Conservation (phyloP, 257 asterid species). For the Nicotiana knightiana region DNA sequence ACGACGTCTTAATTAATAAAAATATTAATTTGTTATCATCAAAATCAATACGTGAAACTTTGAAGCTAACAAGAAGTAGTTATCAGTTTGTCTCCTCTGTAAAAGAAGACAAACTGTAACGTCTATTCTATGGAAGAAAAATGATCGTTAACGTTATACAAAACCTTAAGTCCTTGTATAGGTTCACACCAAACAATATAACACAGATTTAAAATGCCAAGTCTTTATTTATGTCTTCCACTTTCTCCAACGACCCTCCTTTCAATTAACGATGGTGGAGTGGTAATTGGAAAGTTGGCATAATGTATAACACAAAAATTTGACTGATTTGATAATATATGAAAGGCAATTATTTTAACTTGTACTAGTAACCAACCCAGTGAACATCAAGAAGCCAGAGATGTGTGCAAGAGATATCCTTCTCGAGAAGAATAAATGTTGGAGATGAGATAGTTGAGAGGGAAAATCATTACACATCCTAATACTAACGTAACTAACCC, state of each 20-base stretch:
- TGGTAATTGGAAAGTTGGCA: background rate
- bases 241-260: background rate
- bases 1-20: too few relatives aligned
- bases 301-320: background rate
- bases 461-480: background rate
- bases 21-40: too few relatives aligned
- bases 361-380: background rate
- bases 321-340: background rate
- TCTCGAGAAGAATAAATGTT: background rate
- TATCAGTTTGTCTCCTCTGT: too few relatives aligned
- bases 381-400: background rate
- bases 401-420: background rate
- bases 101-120: too few relatives aligned
- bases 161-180: background rate
- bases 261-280: background rate
- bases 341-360: background rate
- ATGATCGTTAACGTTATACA: too few relatives aligned
- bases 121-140: too few relatives aligned
- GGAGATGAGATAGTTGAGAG: background rate
- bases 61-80: too few relatives aligned
- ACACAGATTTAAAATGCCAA: background rate
- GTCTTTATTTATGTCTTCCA: background rate
- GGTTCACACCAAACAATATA: background rate
- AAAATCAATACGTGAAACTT: too few relatives aligned
- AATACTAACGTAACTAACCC: background rate